These are phyloP conservation scores for Cenchrus americanus DNA, from an alignment of 176 grass and related monocot species.

Conservation along the genomic window DNA sequence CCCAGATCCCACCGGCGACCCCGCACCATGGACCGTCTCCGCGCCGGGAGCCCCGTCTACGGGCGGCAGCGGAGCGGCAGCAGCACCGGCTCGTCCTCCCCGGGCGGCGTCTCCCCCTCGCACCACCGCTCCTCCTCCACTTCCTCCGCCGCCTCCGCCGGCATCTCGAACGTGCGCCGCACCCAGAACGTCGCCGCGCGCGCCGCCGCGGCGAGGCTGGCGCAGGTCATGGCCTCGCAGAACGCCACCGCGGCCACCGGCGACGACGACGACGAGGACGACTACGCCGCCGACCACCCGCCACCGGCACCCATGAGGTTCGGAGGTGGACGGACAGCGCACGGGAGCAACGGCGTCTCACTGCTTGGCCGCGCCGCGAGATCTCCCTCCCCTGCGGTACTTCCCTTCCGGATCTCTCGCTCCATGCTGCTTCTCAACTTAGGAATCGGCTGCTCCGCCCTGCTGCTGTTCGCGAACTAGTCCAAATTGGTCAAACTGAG, in stretches of 20 bases:
- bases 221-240: slow-evolving; percentile 98
- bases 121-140: slow-evolving; percentile 85
- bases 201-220: slow-evolving; percentile 90
- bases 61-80: slow-evolving; percentile 89
- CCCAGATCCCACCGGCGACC: slow-evolving; percentile 55
- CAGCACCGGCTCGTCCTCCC: slow-evolving; percentile 89
- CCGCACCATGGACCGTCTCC: slow-evolving; percentile 69
- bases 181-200: slow-evolving; percentile 96
- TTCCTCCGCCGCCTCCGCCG: slow-evolving; percentile 57
- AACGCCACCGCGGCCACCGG: slow-evolving; percentile 69
- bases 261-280: slow-evolving; percentile 81
- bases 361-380: slow-evolving; percentile 79
- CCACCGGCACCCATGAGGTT: slow-evolving; percentile 46
- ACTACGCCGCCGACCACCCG: slow-evolving; percentile 51
- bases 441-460: neutral
- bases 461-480: slow-evolving; percentile 20
- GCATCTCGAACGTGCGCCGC: slow-evolving; percentile 68
- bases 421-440: slow-evolving; percentile 14
- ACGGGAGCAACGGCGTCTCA: slow-evolving; percentile 57
- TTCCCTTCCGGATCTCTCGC: slow-evolving; percentile 53
- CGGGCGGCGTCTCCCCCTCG: slow-evolving; percentile 70
- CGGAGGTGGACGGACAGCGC: slow-evolving; percentile 36
- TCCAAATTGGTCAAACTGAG: slow-evolving; percentile 45
- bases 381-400: slow-evolving; percentile 98
- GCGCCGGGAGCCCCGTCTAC: slow-evolving; percentile 88